Percentiles rank a stretch among this genome's conserved stretches.
These are phyloP conservation scores for Leccinum fallax DNA, from an alignment of 1,284 basidiomycete genomes.

Conservation along the genomic window DNA sequence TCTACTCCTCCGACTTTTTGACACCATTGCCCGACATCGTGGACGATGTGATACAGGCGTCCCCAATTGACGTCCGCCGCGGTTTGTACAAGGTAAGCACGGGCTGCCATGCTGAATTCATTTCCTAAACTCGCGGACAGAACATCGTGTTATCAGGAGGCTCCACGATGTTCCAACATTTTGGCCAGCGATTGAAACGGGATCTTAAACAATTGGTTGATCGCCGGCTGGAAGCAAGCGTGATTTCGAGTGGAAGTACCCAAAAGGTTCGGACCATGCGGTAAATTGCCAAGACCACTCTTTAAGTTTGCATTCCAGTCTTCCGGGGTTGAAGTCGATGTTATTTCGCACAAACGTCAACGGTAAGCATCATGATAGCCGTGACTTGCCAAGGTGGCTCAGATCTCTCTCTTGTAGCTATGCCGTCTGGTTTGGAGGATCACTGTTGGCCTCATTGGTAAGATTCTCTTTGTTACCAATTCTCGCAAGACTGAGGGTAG, in stretches of 20 bases:
- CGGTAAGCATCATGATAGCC: constrained; percentile 48
- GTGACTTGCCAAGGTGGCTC: neutral
- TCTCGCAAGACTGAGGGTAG: constrained; percentile 2
- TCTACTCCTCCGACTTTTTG: constrained; percentile 97
- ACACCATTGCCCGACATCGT: constrained; percentile 97
- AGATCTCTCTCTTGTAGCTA: constrained; percentile 51
- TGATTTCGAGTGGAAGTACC: constrained; percentile 72
- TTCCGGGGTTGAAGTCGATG: constrained; percentile 93
- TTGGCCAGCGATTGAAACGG: constrained; percentile 92
- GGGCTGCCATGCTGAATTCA: neutral
- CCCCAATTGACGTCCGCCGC: constrained; percentile 93
- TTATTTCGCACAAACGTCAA: constrained; percentile 98
- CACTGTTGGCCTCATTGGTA: constrained; percentile 88
- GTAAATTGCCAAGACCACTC: constrained; percentile 3
- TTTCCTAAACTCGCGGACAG: constrained; percentile 39
- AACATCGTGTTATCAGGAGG: constrained; percentile 95
- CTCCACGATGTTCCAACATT: constrained; percentile 99
- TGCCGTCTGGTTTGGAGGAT: constrained; percentile 99
- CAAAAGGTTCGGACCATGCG: constrained; percentile 59
- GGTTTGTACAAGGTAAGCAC: constrained; percentile 85
- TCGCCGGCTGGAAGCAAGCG: constrained; percentile 81
- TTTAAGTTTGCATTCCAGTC: constrained; percentile 55
- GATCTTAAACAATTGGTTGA: constrained; percentile 96
- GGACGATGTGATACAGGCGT: constrained; percentile 94
- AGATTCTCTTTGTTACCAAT: neutral